phyloP scores from a whole-genome alignment of 257 asterid genomes.

The Avicennia marina region DNA sequence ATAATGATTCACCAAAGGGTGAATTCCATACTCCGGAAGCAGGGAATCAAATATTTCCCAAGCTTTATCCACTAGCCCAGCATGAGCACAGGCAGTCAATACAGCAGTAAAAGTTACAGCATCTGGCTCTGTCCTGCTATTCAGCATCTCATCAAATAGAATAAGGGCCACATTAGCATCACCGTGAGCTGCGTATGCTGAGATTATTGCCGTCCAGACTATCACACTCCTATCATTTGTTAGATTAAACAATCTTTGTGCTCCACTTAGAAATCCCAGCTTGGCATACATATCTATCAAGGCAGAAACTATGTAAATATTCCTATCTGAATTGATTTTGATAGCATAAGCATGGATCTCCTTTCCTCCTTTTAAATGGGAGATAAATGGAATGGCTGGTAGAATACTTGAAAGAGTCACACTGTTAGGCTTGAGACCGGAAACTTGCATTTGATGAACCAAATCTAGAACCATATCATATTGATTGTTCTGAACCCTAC shows the following conservation, averaged over 20 bases:
- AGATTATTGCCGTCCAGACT: constrained; percentile 81
- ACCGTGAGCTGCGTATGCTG: constrained; percentile 79
- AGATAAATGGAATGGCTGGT: constrained; percentile 52
- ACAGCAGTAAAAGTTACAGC: constrained; percentile 69
- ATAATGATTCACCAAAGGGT: constrained; percentile 62
- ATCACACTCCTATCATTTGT: constrained; percentile 52
- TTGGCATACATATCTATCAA: constrained; percentile 70
- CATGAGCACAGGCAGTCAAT: constrained; percentile 78
- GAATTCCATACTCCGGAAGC: constrained; percentile 48
- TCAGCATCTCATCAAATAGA: constrained; percentile 59
- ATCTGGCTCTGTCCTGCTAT: constrained; percentile 50
- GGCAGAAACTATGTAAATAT: constrained; percentile 65
- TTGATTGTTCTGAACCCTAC: constrained; percentile 63
- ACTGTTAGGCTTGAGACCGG: constrained; percentile 48
- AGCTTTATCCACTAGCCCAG: constrained; percentile 67
- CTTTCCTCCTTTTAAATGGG: constrained; percentile 61
- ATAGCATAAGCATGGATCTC: constrained; percentile 73
- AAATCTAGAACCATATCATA: constrained; percentile 43
- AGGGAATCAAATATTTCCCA: constrained; percentile 42
- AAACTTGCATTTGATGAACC: constrained; percentile 50
- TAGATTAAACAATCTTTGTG: constrained; percentile 48
- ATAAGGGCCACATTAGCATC: constrained; percentile 53
- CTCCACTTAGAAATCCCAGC: constrained; percentile 63
- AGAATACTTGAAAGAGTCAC: constrained; percentile 77
- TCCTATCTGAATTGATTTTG: constrained; percentile 37